Base-by-base conservation (phyloP, 257 asterid genomes). In the Gardenia jasminoides region DNA sequence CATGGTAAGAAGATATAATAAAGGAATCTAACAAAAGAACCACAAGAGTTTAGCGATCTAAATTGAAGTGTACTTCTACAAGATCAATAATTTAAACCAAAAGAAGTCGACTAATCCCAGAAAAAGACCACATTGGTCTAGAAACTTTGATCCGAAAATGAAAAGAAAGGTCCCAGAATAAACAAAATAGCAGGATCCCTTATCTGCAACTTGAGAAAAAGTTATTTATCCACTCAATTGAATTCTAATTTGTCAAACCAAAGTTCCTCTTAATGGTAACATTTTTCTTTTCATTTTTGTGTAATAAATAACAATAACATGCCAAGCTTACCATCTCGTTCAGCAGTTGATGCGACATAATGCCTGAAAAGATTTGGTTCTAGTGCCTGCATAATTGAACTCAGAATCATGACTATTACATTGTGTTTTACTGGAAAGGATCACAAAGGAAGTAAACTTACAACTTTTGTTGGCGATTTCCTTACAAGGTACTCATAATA, bases 401-500 rank as follows among this genome's bases (percentile, higher is more conserved):
- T 70, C 50, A 28, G 67, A 64, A 72, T 33, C 47, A 80, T 73
- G 75, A 70, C 44, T 47, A 77, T 80, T 47, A 47, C 47, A 74
- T 39, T 33, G 4, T 30, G 33, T 48, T 28, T 68, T 71, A 75
- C 56, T 54, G 12, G 76, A 22, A 74, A 54, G 46, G 59, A 43
- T 61, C 43, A 78, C 74, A 52, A 66, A 73, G 78, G 58, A 67
- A 70, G 76, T 82, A 67, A 62, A 85, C 97, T 83, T 86, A 96
- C 99, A 73, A 67, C 54, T 87, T 89, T 80, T 12, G 98, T 96
- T 56, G 99, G 98, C 26, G 99, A 96, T 83, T 96, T 96, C 77
- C 99, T 92, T 66, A 88, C 91, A 84, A 93, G 88, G 90, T 96
- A 96, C 71, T 96, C 99, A 46, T 88, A 93, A 72, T 89, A 92